Evolutionary conservation across 2,329 filamentous ascomycete species (phyloP).

Genomic region (Monosporascus sp.): DNA sequence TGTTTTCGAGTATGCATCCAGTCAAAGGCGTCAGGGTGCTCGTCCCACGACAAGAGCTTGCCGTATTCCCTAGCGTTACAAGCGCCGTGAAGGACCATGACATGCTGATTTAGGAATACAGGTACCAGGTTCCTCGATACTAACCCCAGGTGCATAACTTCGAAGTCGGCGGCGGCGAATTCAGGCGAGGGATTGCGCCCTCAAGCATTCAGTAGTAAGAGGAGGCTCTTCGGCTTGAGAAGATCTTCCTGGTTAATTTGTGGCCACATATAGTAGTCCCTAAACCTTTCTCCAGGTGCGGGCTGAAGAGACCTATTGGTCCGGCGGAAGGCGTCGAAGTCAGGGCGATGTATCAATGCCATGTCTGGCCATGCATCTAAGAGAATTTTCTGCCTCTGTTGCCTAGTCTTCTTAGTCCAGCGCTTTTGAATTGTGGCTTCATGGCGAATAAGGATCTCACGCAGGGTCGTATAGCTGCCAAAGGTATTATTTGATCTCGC

Average conservation of each 20-base stretch:
- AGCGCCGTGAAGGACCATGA: slow-evolving; percentile 30
- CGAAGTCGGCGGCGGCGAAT: slow-evolving; percentile 44
- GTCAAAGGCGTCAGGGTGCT: slow-evolving; percentile 31
- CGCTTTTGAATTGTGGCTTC: slow-evolving; percentile 2
- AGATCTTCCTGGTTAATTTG: slow-evolving; percentile 56
- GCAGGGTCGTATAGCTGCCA: not conserved
- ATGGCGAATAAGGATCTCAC: slow-evolving; percentile 2
- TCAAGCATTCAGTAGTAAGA: slow-evolving; percentile 48
- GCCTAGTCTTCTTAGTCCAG: slow-evolving; percentile 1
- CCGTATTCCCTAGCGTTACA: slow-evolving; percentile 29
- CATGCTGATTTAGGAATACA: slow-evolving; percentile 24
- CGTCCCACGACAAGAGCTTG: slow-evolving; percentile 28
- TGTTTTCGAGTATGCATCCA: slow-evolving; percentile 31
- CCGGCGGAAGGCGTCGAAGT: slow-evolving; percentile 1
- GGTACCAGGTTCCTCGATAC: slow-evolving; percentile 18
- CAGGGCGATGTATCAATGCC: slow-evolving; percentile 2
- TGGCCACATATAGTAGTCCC: slow-evolving; percentile 36
- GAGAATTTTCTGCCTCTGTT: slow-evolving; percentile 3
- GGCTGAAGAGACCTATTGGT: not conserved
- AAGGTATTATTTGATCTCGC: not conserved
- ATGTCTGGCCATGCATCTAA: slow-evolving; percentile 4
- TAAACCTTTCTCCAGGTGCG: not conserved
- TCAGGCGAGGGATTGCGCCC: slow-evolving; percentile 38
- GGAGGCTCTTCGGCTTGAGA: slow-evolving; percentile 34
- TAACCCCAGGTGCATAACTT: slow-evolving; percentile 25